phyloP scores from a whole-genome alignment of 805 yeast species.

The Jamesozyma jinghongensis region DNA sequence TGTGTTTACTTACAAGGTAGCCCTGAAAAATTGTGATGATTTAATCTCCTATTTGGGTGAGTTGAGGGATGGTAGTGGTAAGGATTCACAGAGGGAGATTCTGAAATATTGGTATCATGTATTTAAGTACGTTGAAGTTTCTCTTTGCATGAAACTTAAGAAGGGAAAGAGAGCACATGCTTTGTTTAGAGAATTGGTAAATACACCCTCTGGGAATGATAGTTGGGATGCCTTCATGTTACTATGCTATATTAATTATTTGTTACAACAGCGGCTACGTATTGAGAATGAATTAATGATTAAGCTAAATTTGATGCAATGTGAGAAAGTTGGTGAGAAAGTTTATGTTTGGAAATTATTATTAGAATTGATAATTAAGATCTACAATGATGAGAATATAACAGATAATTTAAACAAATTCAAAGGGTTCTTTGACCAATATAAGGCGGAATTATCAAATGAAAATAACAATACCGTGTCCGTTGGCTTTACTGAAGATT shows the following conservation, averaged over 20 bases:
- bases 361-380: slow-evolving; percentile 14
- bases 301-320: slow-evolving; percentile 2
- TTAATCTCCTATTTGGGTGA: slow-evolving; percentile 8
- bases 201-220: neutral
- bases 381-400: slow-evolving; percentile 24
- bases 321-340: slow-evolving; percentile 5
- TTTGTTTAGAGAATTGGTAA: slow-evolving; percentile 6
- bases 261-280: slow-evolving; percentile 12
- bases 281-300: slow-evolving; percentile 7
- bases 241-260: slow-evolving; percentile 11
- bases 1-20: slow-evolving; percentile 16
- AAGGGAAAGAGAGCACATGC: slow-evolving; percentile 7
- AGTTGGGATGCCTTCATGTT: slow-evolving; percentile 14
- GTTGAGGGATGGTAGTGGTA: neutral
- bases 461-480: neutral
- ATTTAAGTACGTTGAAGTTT: slow-evolving; percentile 13
- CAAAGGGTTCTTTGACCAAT: slow-evolving; percentile 16
- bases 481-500: slow-evolving; percentile 9
- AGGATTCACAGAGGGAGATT: neutral
- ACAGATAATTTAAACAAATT: slow-evolving; percentile 20
- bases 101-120: slow-evolving; percentile 12
- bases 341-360: slow-evolving; percentile 22
- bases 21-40: slow-evolving; percentile 19
- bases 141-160: slow-evolving; percentile 8
- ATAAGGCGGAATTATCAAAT: slow-evolving; percentile 9